Evolutionary conservation across 164 flowering plant species (phyloP).

Genomic region (Warburgia ugandensis): DNA sequence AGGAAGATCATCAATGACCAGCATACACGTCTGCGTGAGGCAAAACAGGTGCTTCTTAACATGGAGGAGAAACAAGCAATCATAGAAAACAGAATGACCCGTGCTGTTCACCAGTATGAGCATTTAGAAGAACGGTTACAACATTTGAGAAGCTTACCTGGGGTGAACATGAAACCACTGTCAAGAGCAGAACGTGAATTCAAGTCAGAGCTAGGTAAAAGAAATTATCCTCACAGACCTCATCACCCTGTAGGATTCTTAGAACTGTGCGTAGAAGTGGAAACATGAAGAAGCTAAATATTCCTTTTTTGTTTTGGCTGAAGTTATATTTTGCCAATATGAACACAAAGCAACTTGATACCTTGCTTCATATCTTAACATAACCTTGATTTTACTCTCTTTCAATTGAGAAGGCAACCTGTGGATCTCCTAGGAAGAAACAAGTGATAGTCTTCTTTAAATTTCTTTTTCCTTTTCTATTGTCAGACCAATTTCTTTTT

Average conservation of each 20-base stretch:
- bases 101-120: conserved; percentile 36
- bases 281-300: not conserved
- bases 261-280: not conserved
- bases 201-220: conserved; percentile 75
- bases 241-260: not conserved
- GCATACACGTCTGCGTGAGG: conserved; percentile 49
- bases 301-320: too few species aligned
- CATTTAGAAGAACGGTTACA: conserved; percentile 54
- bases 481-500: too few species aligned
- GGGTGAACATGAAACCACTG: conserved; percentile 57
- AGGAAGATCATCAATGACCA: conserved; percentile 65
- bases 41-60: conserved; percentile 42
- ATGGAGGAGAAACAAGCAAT: conserved; percentile 59
- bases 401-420: too few species aligned
- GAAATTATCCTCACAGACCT: not conserved
- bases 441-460: too few species aligned
- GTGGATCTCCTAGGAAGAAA: too few species aligned
- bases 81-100: conserved; percentile 44
- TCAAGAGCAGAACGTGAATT: conserved; percentile 80
- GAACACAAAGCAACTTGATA: too few species aligned
- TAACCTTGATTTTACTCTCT: too few species aligned
- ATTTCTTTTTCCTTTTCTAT: too few species aligned
- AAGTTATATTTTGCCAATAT: too few species aligned
- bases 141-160: conserved; percentile 52
- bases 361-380: too few species aligned